Percentiles rank a stretch among this genome's conserved stretches.
These are phyloP conservation scores for Monilinia polystroma DNA, from an alignment of 2,329 filamentous ascomycete genomes.

Conservation along the genomic window DNA sequence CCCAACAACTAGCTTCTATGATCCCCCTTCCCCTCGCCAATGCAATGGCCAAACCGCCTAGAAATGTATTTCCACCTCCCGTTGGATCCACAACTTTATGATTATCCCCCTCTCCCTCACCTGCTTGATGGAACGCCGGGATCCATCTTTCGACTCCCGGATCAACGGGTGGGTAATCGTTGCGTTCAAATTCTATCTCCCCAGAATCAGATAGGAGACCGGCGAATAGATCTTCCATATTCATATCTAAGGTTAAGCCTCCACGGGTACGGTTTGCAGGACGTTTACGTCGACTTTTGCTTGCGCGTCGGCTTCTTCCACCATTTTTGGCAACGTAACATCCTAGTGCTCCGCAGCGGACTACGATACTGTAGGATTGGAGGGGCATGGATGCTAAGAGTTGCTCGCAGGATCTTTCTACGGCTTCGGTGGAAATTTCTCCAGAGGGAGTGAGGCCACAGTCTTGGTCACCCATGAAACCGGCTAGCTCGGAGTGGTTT, in stretches of 20 bases:
- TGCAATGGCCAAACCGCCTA: slow-evolving; percentile 60
- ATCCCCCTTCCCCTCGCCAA: slow-evolving; percentile 59
- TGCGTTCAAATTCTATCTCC: slow-evolving; percentile 44
- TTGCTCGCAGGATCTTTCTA: slow-evolving; percentile 62
- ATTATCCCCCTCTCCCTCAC: slow-evolving; percentile 9
- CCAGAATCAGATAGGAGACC: slow-evolving; percentile 56
- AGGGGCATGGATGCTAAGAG: slow-evolving; percentile 63
- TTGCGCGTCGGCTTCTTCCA: slow-evolving; percentile 32
- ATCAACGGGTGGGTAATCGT: slow-evolving; percentile 54
- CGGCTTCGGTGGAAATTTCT: slow-evolving; percentile 50
- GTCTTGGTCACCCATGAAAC: slow-evolving; percentile 65
- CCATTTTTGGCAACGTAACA: slow-evolving; percentile 58
- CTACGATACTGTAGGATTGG: slow-evolving; percentile 64
- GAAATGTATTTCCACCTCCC: slow-evolving; percentile 88
- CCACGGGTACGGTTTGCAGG: slow-evolving; percentile 45
- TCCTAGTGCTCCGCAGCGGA: slow-evolving; percentile 70
- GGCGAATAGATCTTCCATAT: slow-evolving; percentile 62
- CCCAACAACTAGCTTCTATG: slow-evolving; percentile 74
- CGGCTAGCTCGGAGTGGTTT: slow-evolving; percentile 85
- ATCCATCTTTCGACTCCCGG: slow-evolving; percentile 67
- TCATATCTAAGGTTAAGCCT: slow-evolving; percentile 57
- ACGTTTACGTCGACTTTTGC: slow-evolving; percentile 29
- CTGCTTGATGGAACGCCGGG: slow-evolving; percentile 65
- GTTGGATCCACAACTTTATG: slow-evolving; percentile 78
- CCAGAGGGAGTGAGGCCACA: slow-evolving; percentile 45